These are phyloP conservation scores for Xylariaceae sp. DNA, from an alignment of 2,329 filamentous ascomycete species.

Conservation along the genomic window DNA sequence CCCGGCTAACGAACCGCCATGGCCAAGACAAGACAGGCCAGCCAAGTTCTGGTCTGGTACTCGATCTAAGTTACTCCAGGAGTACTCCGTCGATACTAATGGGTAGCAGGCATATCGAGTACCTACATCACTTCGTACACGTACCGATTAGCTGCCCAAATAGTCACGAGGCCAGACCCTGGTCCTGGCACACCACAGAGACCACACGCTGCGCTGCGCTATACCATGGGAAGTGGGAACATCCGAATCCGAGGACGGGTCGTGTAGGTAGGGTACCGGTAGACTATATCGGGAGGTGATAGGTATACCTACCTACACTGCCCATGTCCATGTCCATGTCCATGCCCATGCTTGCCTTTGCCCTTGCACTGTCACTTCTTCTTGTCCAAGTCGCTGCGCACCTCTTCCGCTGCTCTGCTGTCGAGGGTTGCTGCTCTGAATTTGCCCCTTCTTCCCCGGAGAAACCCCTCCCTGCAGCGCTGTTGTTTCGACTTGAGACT, in stretches of 20 bases:
- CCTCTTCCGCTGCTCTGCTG: conserved; percentile 7
- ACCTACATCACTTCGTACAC: neutral
- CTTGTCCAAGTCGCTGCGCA: conserved; percentile 11
- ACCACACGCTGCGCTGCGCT: neutral
- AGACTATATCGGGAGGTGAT: neutral
- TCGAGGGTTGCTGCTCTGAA: neutral
- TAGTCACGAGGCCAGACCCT: conserved; percentile 11
- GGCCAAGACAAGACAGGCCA: neutral
- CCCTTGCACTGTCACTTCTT: neutral
- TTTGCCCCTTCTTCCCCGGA: conserved; percentile 5
- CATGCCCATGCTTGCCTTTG: neutral
- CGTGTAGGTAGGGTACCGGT: neutral
- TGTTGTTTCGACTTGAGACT: neutral
- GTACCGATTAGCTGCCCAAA: conserved; percentile 10
- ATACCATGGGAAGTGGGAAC: conserved; percentile 10
- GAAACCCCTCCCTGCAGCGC: neutral
- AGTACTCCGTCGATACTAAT: neutral
- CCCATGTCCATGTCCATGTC: too few species aligned
- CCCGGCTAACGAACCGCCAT: neutral
- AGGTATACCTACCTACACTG: neutral
- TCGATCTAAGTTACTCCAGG: neutral
- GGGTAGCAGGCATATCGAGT: neutral
- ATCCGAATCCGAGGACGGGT: conserved; percentile 19
- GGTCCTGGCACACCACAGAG: neutral
- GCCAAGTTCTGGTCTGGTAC: neutral